These are phyloP conservation scores for Corymbia calophylla DNA, from an alignment of 441 rosid species.

Conservation along the genomic window DNA sequence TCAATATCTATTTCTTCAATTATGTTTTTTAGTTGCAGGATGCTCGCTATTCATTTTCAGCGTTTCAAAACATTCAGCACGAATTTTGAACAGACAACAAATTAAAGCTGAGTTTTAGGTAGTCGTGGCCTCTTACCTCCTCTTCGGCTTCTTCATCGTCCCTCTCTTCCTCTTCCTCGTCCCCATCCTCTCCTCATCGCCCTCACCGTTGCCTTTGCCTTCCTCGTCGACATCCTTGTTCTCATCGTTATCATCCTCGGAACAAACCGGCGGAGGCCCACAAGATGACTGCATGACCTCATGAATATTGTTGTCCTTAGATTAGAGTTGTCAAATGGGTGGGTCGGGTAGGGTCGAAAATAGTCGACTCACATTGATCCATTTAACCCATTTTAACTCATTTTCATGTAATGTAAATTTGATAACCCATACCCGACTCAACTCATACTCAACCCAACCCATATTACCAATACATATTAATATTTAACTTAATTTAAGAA, in stretches of 20 bases:
- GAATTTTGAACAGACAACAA: background rate
- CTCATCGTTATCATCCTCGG: background rate
- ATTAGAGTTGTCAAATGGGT: too few relatives aligned
- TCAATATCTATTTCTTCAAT: background rate
- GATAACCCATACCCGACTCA: too few relatives aligned
- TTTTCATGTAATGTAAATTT: too few relatives aligned
- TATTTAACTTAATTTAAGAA: too few relatives aligned
- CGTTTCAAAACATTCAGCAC: background rate
- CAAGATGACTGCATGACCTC: background rate
- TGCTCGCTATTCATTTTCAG: background rate
- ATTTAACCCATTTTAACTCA: too few relatives aligned
- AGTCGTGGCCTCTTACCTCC: background rate
- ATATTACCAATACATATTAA: too few relatives aligned
- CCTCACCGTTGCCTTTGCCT: background rate
- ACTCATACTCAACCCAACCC: too few relatives aligned
- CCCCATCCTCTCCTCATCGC: fast-evolving
- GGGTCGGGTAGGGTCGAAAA: too few relatives aligned
- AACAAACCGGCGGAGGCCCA: background rate
- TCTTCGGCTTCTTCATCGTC: background rate
- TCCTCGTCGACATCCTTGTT: fast-evolving
- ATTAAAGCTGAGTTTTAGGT: background rate
- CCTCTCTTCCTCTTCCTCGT: background rate
- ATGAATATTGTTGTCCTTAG: too few relatives aligned
- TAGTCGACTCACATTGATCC: too few relatives aligned
- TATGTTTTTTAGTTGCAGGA: too few relatives aligned